Percentiles rank a stretch among this genome's conserved stretches.
Evolutionary conservation across 1,139 yeast genomes (phyloP).

Genomic region (Scheffersomyces parashehatae): DNA sequence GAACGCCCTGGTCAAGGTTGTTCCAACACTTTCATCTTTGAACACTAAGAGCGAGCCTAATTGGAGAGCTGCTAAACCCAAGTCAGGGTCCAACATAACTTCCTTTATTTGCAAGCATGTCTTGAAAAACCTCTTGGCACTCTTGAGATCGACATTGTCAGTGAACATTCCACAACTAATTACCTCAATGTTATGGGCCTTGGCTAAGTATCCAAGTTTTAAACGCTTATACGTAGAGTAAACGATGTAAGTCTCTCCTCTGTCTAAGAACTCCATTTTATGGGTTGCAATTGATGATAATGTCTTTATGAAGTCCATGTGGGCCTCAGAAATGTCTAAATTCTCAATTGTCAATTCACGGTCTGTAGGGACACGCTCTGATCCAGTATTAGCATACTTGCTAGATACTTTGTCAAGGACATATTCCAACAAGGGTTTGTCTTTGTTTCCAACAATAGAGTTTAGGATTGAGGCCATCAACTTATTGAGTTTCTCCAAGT

Average conservation of each 20-base stretch:
- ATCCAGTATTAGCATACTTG: conserved; percentile 17
- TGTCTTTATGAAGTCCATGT: conserved; percentile 24
- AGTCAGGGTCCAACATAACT: conserved; percentile 44
- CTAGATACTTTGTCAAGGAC: conserved; percentile 27
- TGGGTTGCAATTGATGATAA: conserved; percentile 38
- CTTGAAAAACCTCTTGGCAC: conserved; percentile 36
- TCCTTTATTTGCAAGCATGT: conserved; percentile 42
- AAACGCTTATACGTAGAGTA: conserved; percentile 42
- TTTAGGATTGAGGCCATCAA: conserved; percentile 36
- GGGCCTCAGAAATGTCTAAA: conserved; percentile 9
- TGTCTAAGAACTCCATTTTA: conserved; percentile 44
- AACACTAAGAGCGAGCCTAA: conserved; percentile 56
- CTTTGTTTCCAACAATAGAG: conserved; percentile 26
- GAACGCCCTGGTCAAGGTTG: conserved; percentile 49
- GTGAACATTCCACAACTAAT: conserved; percentile 46
- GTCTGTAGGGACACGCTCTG: conserved; percentile 1
- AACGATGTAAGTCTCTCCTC: conserved; percentile 47
- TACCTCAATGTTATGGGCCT: conserved; percentile 40
- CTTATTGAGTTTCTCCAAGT: conserved; percentile 44
- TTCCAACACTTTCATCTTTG: conserved; percentile 46
- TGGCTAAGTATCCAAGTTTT: conserved; percentile 43
- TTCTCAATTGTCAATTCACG: conserved; percentile 6
- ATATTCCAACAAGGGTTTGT: conserved; percentile 29
- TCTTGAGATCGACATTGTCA: conserved; percentile 36
- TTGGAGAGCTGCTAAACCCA: conserved; percentile 52